These are phyloP conservation scores for Escallonia rubra DNA, from an alignment of 129 eudicot genomes.

Conservation along the genomic window DNA sequence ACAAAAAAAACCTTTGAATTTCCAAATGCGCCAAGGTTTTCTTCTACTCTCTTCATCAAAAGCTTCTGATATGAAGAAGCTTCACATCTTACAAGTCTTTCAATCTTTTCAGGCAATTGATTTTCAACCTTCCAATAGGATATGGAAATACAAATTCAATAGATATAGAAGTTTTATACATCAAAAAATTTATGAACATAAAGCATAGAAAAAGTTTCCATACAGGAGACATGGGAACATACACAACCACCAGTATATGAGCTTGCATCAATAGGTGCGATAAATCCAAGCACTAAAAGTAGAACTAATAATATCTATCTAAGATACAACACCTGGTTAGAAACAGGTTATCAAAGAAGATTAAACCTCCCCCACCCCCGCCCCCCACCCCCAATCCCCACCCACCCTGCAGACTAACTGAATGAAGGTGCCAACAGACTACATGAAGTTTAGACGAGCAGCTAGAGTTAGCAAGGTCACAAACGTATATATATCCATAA, in stretches of 20 bases:
- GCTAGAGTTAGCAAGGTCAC: too few species aligned
- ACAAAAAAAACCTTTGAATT: constrained; percentile 62
- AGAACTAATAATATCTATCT: background rate
- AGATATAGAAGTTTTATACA: background rate
- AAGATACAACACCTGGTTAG: background rate
- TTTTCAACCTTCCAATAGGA: constrained; percentile 69
- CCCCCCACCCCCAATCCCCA: too few species aligned
- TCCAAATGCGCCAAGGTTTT: constrained; percentile 89
- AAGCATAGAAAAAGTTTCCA: background rate
- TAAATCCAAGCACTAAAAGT: background rate
- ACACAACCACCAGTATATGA: background rate
- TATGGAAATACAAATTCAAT: background rate
- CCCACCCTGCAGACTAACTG: too few species aligned
- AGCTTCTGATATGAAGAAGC: constrained; percentile 96
- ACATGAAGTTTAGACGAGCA: too few species aligned
- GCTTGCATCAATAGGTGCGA: background rate
- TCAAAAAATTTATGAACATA: background rate
- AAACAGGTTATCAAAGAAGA: too few species aligned
- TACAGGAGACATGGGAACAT: background rate
- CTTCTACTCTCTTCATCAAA: constrained; percentile 95
- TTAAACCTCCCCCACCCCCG: too few species aligned
- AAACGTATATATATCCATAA: too few species aligned
- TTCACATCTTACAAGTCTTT: constrained; percentile 93
- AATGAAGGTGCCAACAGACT: too few species aligned
- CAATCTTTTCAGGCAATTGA: constrained; percentile 90